Evolutionary conservation across 73 alveolate genomes (phyloP), one percentile per base, ranked within the genome.

Genomic region (Stentor roeselii): DNA sequence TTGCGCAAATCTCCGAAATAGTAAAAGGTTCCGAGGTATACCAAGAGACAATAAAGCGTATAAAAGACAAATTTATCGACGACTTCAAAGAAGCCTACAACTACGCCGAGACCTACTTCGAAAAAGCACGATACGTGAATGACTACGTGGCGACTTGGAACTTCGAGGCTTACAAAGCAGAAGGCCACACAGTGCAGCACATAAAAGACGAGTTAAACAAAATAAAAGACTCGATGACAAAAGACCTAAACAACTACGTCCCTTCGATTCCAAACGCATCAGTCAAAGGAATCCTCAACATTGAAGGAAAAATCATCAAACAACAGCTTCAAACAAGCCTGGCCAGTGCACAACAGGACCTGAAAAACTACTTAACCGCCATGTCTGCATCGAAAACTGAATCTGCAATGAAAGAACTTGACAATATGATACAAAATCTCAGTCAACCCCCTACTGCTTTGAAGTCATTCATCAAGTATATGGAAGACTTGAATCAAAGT

Each of bases 101-200:
- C 3, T 92, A 92, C 74, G 96, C 89, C 3, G 85, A 82, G 37
- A 83, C 42, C 37, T 83, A 76, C 59, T 88, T 92, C 34, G 96
- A 92, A 82, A 92, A 91, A 74, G 93, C 97, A 84, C 78, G 97
- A 75, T 91, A 91, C 0, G 94, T 94, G 3, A 84, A 94, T 77
- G 92, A 94, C 58, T 94, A 90, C 60, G 89, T 76, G 67, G 67
- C 67, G 35, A 78, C 78, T 15, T 92, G 93, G 87, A 85, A 92
- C 82, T 90, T 90, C 60, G 93, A 88, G 6, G 95, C 86, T 35
- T 93, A 90, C 92, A 92, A 92, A 82, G 80, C 85, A 30, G 89
- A 86, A 40, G 90, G 85, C 59, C 85, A 85, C 58, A 90, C 84
- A 40, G 39, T 91, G 0, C 93, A 87, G 41, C 76, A 86, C 3